Conservation (phyloP, 1,139 yeast genomes). For the Blastobotrys malaysiensis region DNA sequence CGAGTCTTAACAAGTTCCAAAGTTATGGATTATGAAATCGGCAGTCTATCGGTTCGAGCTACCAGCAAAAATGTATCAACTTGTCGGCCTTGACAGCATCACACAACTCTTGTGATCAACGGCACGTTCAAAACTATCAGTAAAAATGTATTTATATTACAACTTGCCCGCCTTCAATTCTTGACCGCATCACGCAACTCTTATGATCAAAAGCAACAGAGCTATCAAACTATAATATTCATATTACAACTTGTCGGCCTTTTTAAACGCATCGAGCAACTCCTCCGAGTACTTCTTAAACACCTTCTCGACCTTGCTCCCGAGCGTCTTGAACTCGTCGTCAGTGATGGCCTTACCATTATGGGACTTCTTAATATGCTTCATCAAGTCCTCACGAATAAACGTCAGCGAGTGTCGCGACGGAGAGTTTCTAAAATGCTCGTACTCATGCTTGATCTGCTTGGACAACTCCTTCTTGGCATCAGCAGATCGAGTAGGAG, state of each 20-base stretch:
- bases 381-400: slow-evolving; percentile 57
- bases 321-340: slow-evolving; percentile 39
- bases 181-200: too few relatives aligned
- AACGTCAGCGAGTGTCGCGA: slow-evolving; percentile 50
- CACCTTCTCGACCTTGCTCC: slow-evolving; percentile 57
- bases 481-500: slow-evolving; percentile 73
- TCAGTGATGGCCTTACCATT: slow-evolving; percentile 41
- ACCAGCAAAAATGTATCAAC: too few relatives aligned
- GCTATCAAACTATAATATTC: too few relatives aligned
- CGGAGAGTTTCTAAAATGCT: slow-evolving; percentile 55
- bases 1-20: too few relatives aligned
- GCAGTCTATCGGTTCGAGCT: too few relatives aligned
- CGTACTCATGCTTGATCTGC: slow-evolving; percentile 52
- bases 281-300: slow-evolving; percentile 60
- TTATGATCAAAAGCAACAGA: too few relatives aligned
- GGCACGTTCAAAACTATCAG: too few relatives aligned
- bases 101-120: too few relatives aligned
- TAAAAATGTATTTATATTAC: too few relatives aligned
- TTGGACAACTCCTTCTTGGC: slow-evolving; percentile 55
- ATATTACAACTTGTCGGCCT: slow-evolving; percentile 44
- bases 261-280: slow-evolving; percentile 52
- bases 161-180: too few relatives aligned
- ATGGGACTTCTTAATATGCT: slow-evolving; percentile 54
- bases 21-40: too few relatives aligned
- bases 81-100: too few relatives aligned